Evolutionary conservation across 129 eudicot species (phyloP).

Genomic region (Artemisia tridentata): DNA sequence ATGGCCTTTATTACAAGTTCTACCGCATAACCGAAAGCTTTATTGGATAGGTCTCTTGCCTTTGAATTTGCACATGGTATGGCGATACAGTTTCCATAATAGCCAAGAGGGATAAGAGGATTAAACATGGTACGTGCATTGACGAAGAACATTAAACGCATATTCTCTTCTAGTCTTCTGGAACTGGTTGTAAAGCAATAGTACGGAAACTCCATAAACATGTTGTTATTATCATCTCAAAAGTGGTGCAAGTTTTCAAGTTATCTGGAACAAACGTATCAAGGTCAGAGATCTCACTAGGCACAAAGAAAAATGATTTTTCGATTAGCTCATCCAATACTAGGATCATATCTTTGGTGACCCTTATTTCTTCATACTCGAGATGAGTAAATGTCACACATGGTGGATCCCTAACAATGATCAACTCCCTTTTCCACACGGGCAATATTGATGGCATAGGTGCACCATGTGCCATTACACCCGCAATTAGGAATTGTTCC

Average conservation of each 20-base stretch:
- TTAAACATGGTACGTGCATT: conserved; percentile 20
- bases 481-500: too few relatives aligned
- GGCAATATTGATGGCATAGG: too few relatives aligned
- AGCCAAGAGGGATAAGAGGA: conserved; percentile 35
- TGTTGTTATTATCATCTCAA: conserved; percentile 41
- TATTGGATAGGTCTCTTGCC: conserved; percentile 17
- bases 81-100: conserved; percentile 34
- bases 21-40: conserved; percentile 30
- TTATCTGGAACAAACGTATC: conserved; percentile 38
- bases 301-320: conserved; percentile 59
- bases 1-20: conserved; percentile 32
- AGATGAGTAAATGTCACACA: conserved; percentile 39
- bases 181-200: conserved; percentile 28
- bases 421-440: conserved; percentile 56
- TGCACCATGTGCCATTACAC: too few relatives aligned
- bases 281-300: conserved; percentile 39
- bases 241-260: conserved; percentile 30
- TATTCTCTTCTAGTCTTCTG: conserved; percentile 36
- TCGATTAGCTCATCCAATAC: conserved; percentile 45
- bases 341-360: conserved; percentile 35
- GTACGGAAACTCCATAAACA: conserved; percentile 44
- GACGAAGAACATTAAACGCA: conserved; percentile 16
- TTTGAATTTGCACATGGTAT: conserved; percentile 26
- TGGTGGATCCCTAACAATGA: conserved; percentile 49
- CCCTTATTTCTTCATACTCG: conserved; percentile 39